phyloP scores from a whole-genome alignment of 192 early-diverging fungal species.

The Gigaspora rosea region DNA sequence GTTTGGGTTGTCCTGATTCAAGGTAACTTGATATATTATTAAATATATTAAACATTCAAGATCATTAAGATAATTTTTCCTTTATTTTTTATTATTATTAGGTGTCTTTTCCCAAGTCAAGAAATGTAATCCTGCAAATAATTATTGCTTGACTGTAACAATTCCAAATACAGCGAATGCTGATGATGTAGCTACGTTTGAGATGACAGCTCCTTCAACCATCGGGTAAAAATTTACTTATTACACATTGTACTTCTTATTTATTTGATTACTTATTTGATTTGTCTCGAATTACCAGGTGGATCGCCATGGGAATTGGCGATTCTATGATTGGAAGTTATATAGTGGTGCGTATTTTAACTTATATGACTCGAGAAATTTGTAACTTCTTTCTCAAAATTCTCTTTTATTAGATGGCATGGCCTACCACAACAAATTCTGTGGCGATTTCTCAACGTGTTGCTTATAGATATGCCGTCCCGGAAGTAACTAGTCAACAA shows the following conservation, averaged over 20 bases:
- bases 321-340: slow-evolving; percentile 9
- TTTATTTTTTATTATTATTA: background rate
- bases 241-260: background rate
- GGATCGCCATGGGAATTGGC: slow-evolving; percentile 24
- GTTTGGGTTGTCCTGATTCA: background rate
- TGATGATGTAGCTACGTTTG: background rate
- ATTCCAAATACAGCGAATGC: background rate
- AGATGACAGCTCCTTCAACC: background rate
- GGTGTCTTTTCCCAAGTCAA: background rate
- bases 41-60: background rate
- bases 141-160: background rate
- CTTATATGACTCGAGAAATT: background rate
- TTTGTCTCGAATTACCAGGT: background rate
- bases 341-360: slow-evolving; percentile 19
- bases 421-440: background rate
- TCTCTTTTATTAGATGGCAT: slow-evolving; percentile 15
- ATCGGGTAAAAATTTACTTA: slow-evolving; percentile 14
- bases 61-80: background rate
- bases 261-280: background rate
- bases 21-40: background rate
- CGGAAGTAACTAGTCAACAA: background rate
- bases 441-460: slow-evolving; percentile 12
- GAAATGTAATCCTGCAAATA: background rate
- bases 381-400: background rate
- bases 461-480: background rate